These are phyloP conservation scores for Polytolypa hystricis DNA, from an alignment of 2,329 filamentous ascomycete species.

Conservation along the genomic window DNA sequence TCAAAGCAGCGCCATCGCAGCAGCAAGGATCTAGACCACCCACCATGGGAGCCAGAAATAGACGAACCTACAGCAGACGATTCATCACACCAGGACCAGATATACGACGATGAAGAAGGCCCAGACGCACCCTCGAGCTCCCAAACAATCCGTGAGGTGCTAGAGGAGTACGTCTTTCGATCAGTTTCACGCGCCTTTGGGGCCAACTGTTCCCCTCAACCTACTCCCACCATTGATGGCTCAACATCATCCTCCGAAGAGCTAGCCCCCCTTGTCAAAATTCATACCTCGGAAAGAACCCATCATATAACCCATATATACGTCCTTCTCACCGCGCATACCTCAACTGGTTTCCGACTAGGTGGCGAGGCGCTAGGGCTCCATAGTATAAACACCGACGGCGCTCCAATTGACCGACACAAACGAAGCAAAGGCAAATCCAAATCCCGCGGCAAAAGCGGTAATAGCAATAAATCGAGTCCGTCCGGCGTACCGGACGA, in stretches of 20 bases:
- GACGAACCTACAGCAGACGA: neutral
- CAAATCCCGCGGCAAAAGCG: slow-evolving; percentile 6
- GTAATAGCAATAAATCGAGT: slow-evolving; percentile 5
- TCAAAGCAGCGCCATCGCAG: neutral
- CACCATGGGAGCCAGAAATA: neutral
- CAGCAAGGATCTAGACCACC: neutral
- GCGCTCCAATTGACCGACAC: slow-evolving; percentile 12
- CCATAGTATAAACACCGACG: slow-evolving; percentile 31
- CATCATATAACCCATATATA: slow-evolving; percentile 38
- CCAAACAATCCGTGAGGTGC: slow-evolving; percentile 6
- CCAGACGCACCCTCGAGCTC: neutral
- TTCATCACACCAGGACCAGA: neutral
- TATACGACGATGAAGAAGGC: neutral
- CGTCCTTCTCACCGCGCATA: slow-evolving; percentile 45
- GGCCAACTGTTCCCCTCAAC: neutral
- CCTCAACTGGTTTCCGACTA: slow-evolving; percentile 36
- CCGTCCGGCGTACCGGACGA: slow-evolving; percentile 10
- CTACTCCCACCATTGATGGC: too few species aligned
- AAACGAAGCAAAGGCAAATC: slow-evolving; percentile 1
- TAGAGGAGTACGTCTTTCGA: slow-evolving; percentile 6
- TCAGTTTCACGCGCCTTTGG: slow-evolving; percentile 3
- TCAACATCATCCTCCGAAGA: slow-evolving; percentile 5
- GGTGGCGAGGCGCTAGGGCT: slow-evolving; percentile 43
- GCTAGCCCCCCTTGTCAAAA: slow-evolving; percentile 15
- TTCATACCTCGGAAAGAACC: slow-evolving; percentile 32